phyloP scores from a whole-genome alignment of 345 rosid species.

The Eucalyptus microcorys region DNA sequence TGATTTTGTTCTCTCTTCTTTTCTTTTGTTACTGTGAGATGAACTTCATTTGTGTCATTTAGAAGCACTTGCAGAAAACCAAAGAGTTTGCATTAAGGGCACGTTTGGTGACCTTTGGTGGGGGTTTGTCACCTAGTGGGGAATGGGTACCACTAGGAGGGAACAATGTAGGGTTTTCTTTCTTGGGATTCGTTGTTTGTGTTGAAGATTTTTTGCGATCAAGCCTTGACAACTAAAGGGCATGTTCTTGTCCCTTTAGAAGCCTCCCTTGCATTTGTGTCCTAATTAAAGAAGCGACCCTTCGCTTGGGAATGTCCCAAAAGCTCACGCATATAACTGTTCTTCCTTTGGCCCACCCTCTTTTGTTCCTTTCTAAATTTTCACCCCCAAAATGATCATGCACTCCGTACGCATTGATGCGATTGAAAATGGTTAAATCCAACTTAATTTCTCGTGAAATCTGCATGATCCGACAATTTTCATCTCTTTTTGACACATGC shows the following conservation, averaged over 20 bases:
- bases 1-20: background rate
- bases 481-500: background rate
- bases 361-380: background rate
- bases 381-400: background rate
- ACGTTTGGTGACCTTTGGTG: background rate
- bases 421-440: background rate
- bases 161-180: slow-evolving; percentile 5
- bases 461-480: background rate
- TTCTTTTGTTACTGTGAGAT: background rate
- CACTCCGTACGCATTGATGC: background rate
- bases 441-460: background rate
- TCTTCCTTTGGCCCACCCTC: slow-evolving; percentile 1
- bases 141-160: slow-evolving; percentile 14
- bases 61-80: background rate
- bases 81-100: background rate
- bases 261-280: background rate
- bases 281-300: background rate
- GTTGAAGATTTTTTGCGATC: background rate
- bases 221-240: background rate
- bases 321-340: background rate
- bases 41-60: background rate
- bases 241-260: background rate
- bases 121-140: background rate
- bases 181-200: background rate
- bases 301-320: background rate